phyloP scores from a whole-genome alignment of 78 protist genomes.

The Chrysochromulina tobinii region DNA sequence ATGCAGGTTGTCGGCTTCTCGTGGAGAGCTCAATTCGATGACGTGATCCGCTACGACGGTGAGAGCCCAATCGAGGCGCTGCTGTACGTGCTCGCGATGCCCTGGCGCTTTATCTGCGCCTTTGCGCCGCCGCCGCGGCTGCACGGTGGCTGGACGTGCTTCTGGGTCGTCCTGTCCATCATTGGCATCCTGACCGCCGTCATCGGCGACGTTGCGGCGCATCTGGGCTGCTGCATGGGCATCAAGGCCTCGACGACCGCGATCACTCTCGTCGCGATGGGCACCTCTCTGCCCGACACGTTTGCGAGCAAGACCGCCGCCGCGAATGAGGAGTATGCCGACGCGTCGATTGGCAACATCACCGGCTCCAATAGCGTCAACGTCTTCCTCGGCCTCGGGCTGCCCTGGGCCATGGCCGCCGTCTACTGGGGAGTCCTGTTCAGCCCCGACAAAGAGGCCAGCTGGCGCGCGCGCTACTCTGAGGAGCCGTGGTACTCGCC shows the following conservation, averaged over 20 bases:
- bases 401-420: constrained; percentile 41
- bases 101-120: not conserved
- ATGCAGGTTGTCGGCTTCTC: no score
- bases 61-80: no score
- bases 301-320: no score
- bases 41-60: no score
- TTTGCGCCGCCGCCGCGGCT: not conserved
- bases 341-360: constrained; percentile 46
- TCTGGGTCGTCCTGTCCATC: not conserved
- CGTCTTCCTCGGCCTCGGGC: constrained; percentile 47
- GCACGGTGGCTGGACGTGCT: not conserved
- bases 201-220: constrained; percentile 5
- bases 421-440: not conserved
- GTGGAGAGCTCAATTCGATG: no score
- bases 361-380: constrained; percentile 47
- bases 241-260: constrained; percentile 11
- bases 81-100: not conserved
- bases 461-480: not conserved
- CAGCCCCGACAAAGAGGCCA: not conserved
- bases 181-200: constrained; percentile 7
- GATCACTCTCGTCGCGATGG: constrained; percentile 37
- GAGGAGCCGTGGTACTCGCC: not conserved
- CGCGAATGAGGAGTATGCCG: not conserved
- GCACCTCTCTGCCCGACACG: constrained; percentile 33
- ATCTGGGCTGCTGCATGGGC: constrained; percentile 7